A percentile compares a stretch with the other conserved stretches of the same genome.
Evolutionary conservation across 768 basidiomycete genomes (phyloP).

Genomic region (Trametes maxima): DNA sequence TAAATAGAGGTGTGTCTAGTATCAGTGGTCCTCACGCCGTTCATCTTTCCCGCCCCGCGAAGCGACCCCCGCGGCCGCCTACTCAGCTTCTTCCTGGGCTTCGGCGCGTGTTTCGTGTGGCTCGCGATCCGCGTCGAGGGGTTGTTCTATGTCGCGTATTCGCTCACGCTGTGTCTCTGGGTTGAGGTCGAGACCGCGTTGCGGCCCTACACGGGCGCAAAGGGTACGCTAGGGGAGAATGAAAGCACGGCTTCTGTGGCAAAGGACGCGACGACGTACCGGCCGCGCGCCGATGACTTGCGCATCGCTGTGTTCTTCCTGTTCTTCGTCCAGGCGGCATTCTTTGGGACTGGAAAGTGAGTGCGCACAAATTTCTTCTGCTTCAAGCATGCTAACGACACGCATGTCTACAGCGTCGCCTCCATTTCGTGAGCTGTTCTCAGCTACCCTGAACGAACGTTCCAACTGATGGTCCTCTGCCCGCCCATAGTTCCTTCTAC

Average conservation of each 20-base stretch:
- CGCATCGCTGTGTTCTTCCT: constrained; percentile 80
- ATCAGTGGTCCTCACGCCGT: constrained; percentile 50
- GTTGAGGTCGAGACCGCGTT: constrained; percentile 57
- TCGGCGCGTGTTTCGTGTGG: constrained; percentile 74
- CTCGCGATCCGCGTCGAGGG: constrained; percentile 84
- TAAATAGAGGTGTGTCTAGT: neutral
- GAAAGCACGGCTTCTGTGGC: neutral
- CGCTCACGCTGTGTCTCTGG: constrained; percentile 65
- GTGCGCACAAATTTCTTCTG: constrained; percentile 9
- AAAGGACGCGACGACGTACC: constrained; percentile 20
- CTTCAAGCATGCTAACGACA: neutral
- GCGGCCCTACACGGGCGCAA: constrained; percentile 9
- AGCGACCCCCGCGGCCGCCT: constrained; percentile 52
- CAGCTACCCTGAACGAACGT: neutral
- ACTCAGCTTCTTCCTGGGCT: constrained; percentile 66
- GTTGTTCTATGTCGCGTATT: constrained; percentile 76
- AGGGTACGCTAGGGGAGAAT: neutral
- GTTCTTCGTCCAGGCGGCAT: constrained; percentile 85
- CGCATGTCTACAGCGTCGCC: constrained; percentile 55
- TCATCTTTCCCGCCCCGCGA: constrained; percentile 34
- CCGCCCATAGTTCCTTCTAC: constrained; percentile 66
- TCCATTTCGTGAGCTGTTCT: constrained; percentile 67
- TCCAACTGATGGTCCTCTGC: neutral
- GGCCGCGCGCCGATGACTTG: constrained; percentile 53
- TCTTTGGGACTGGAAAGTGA: constrained; percentile 75